These are phyloP conservation scores for Discostella stelligera DNA, from an alignment of 352 stramenopile species.

Conservation along the genomic window DNA sequence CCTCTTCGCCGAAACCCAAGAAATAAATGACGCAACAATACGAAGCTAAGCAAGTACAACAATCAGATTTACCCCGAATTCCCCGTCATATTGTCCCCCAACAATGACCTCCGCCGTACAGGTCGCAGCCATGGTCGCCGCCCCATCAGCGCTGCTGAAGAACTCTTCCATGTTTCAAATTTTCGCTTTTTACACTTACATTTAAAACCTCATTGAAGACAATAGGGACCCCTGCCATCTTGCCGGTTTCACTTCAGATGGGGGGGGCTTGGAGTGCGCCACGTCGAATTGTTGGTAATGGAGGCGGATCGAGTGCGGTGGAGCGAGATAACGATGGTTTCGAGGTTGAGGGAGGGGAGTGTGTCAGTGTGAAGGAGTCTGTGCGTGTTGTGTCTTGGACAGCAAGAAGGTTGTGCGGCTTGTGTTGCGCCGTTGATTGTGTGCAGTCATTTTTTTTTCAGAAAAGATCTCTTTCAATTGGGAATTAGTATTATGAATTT, in stretches of 20 bases:
- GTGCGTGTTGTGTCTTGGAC: too few species aligned
- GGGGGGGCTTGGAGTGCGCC: too few species aligned
- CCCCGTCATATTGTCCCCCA: background rate
- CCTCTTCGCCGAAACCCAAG: background rate
- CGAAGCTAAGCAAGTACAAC: background rate
- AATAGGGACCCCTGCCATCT: constrained; percentile 62
- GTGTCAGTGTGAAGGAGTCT: too few species aligned
- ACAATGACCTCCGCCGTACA: background rate
- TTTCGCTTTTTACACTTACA: constrained; percentile 58
- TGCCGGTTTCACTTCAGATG: background rate
- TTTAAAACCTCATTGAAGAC: constrained; percentile 79
- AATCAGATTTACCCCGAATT: background rate
- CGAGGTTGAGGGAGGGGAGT: too few species aligned
- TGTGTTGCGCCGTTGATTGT: too few species aligned
- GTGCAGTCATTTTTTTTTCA: too few species aligned
- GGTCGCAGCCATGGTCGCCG: constrained; percentile 11
- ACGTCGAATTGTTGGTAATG: too few species aligned
- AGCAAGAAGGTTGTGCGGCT: too few species aligned
- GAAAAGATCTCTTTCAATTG: too few species aligned
- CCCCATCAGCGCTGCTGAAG: constrained; percentile 22
- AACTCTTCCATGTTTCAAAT: constrained; percentile 22
- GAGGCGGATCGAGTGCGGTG: too few species aligned
- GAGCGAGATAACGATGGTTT: too few species aligned
- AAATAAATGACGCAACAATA: background rate
- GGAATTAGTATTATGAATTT: too few species aligned